Evolutionary conservation across 352 stramenopile genomes (phyloP), one percentile per base, ranked within the genome.

Genomic region (Globisporangium splendens): DNA sequence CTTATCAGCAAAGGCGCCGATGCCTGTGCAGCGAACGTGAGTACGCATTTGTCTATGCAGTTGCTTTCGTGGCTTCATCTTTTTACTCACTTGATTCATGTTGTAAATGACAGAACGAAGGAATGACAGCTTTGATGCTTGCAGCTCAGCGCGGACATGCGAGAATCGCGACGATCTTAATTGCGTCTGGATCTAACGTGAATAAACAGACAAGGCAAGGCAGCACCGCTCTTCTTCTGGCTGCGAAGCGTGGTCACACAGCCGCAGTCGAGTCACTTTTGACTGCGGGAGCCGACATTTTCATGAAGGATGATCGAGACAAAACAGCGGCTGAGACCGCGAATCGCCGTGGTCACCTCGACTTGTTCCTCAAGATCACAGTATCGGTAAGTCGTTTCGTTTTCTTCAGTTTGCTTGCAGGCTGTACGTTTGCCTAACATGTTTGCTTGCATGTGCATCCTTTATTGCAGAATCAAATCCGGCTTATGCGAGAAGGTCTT

Each of bases 151-250:
- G 86, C 14, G 86, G 86, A 1, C 86, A 95, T 55, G 86, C 86
- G 1, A 72, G 68, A 20, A 95, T 95, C 24, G 84, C 84, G 15
- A 91, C 83, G 8, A 89, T 82, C 33, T 62, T 95, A 15, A 90
- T 95, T 64, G 77, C 83, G 12, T 81, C 86, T 1, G 86, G 86
- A 1, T 93, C 86, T 1, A 75, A 93, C n/a, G 86, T 95, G 31
- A 89, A 95, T 68, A 93, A 89, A 48, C 86, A 95, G 56, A 95
- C 86, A 13, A 72, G 86, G 5, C 86, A 95, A 67, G 86, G 86
- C 31, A 93, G 83, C 61, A 95, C 86, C 1, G 86, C 86, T n/a
- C 69, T 95, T 13, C 63, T 95, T 2, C 66, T 95, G 1, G 86
- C 86, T 22, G 83, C 86, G 1, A 95, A 95, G 56, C 78, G 86